Evolutionary conservation across 148 eudicot genomes (phyloP).

Genomic region (Bassia scoparia): DNA sequence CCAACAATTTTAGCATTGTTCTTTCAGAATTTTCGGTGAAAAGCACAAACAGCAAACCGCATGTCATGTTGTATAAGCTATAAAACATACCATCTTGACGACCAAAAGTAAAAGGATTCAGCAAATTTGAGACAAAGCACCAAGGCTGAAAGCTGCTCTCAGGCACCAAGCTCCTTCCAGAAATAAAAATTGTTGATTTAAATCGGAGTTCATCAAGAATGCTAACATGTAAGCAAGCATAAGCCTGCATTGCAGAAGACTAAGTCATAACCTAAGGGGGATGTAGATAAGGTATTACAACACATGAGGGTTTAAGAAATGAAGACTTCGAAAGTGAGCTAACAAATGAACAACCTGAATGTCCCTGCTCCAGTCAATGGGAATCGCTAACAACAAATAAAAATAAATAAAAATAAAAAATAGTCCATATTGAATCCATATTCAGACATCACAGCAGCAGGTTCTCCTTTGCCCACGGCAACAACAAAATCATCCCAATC

Average conservation of each 20-base stretch:
- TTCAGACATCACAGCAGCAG: constrained; percentile 75
- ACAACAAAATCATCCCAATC: constrained; percentile 58
- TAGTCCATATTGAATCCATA: constrained; percentile 79
- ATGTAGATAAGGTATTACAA: neutral
- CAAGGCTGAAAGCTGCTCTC: neutral
- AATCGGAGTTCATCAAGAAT: neutral
- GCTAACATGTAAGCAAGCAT: neutral
- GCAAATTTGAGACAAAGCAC: neutral
- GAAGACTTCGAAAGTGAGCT: neutral
- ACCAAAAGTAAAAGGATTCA: neutral
- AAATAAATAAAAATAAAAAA: too few species aligned
- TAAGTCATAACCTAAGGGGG: neutral
- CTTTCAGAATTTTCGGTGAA: neutral
- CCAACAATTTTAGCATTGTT: constrained; percentile 2
- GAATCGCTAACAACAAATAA: constrained; percentile 71
- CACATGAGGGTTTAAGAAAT: constrained; percentile 9
- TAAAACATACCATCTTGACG: constrained; percentile 16
- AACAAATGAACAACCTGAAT: constrained; percentile 53
- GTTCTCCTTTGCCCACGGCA: constrained; percentile 95
- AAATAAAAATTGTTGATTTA: neutral
- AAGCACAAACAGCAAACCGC: neutral
- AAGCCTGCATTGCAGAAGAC: constrained; percentile 1
- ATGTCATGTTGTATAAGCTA: neutral
- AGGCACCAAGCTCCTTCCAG: neutral
- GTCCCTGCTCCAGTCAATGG: constrained; percentile 96